Base-by-base conservation (phyloP, 768 basidiomycete species). In the Mrakia frigida region DNA sequence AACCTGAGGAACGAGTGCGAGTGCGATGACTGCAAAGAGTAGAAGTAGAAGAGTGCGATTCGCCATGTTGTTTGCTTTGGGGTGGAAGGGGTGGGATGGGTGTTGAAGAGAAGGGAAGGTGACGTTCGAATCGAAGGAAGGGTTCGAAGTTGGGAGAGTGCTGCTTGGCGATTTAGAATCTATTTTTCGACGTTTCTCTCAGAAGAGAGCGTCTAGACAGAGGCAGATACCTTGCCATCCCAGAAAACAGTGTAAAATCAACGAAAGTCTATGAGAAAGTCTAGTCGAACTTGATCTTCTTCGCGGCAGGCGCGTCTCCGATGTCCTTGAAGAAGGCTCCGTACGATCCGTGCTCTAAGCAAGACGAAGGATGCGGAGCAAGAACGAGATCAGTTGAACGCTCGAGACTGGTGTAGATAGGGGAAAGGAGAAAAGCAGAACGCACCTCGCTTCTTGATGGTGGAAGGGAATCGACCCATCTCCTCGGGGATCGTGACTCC, bases 391-490 rank as follows among this genome's bases (percentile, higher is more conserved):
- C 52, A 68, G 46, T 59, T 7, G 16, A 56, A 23, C 31, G 21
- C 1, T 39, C 23, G 50, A 35, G 11, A 25, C 2, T 25, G 39
- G 41, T 1, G 52, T n/a, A 43, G 43, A 69, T 37, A 69, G 35
- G 25, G 28, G 68, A 43, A 39, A 43, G 71, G 35, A 23, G 18
- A 16, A 33, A 3, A 33, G 50, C n/a, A 23, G 18, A 25, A 76
- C 75, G 53, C 21, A 82, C 82, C 83, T 87, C 89, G 93, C 87
- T 98, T 98, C 86, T 96, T 97, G 85, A 98, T 93, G 76, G 94
- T 92, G 88, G 95, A 93, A 70, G 94, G 93, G 86, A 97, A 98
- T 81, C 90, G 89, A 70, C 90, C 88, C 84, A 97, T 85, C 7
- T 84, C 89, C 79, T 91, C 89, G 68, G 90, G 88, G 18, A 86